Percentiles rank a stretch among this genome's conserved stretches.
Evolutionary conservation across 139 green algal species (phyloP).

Genomic region (Volvox reticuliferus): DNA sequence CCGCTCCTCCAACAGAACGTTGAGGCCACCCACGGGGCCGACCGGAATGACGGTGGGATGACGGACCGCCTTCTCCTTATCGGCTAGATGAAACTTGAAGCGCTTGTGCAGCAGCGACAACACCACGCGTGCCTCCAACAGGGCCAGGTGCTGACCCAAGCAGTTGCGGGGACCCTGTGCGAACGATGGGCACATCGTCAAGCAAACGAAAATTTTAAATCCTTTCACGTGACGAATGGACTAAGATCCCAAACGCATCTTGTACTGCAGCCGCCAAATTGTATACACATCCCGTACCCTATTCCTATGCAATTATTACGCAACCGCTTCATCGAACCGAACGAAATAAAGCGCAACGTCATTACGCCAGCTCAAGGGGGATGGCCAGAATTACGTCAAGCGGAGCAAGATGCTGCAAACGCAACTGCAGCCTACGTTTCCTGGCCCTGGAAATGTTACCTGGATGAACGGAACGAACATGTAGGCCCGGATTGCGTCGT

Average conservation of each 20-base stretch:
- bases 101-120: conserved; percentile 80
- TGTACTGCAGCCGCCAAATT: too few relatives aligned
- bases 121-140: conserved; percentile 92
- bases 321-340: too few relatives aligned
- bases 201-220: too few relatives aligned
- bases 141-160: conserved; percentile 90
- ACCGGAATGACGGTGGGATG: conserved; percentile 87
- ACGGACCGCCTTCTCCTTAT: not conserved
- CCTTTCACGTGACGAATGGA: too few relatives aligned
- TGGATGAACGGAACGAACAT: conserved; percentile 98
- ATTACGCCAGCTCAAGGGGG: too few relatives aligned
- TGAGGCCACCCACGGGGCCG: conserved; percentile 77
- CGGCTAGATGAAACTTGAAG: conserved; percentile 77
- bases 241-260: too few relatives aligned
- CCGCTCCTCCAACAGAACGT: conserved; percentile 65
- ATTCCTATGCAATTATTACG: too few relatives aligned
- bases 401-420: too few relatives aligned
- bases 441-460: not conserved
- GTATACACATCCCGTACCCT: too few relatives aligned
- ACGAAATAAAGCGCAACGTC: too few relatives aligned
- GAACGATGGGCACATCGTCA: not conserved
- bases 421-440: too few relatives aligned
- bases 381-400: too few relatives aligned
- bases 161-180: conserved; percentile 89
- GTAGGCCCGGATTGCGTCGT: conserved; percentile 81